A percentile compares a stretch with the other conserved stretches of the same genome.
These are phyloP conservation scores for Arabis hirsuta DNA, from an alignment of 345 rosid species.

Conservation along the genomic window DNA sequence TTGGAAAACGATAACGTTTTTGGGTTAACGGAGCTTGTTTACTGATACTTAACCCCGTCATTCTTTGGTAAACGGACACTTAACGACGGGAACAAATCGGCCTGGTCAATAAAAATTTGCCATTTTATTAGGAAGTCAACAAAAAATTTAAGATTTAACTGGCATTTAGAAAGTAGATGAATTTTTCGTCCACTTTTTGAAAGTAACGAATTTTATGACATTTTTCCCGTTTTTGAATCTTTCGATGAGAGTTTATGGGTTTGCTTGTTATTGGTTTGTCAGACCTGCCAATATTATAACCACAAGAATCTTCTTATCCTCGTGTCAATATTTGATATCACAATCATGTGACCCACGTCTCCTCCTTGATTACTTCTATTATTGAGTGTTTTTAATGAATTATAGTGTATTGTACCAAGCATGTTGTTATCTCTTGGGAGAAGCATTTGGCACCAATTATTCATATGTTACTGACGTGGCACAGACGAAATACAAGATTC, in stretches of 20 bases:
- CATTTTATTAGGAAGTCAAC: no score
- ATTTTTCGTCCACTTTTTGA: no score
- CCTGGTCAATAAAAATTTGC: no score
- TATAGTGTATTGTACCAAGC: not conserved
- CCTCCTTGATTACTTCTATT: slow-evolving; percentile 3
- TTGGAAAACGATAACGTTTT: no score
- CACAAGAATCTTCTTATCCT: slow-evolving; percentile 26
- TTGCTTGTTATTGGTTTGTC: slow-evolving; percentile 18
- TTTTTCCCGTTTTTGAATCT: slow-evolving; percentile 26
- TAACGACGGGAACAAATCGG: no score
- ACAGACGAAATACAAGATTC: slow-evolving; percentile 28
- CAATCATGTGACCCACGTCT: slow-evolving; percentile 44
- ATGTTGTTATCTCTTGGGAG: slow-evolving; percentile 13
- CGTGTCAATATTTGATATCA: slow-evolving; percentile 31
- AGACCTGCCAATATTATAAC: slow-evolving; percentile 29
- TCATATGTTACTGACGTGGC: slow-evolving; percentile 33
- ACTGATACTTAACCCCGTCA: no score
- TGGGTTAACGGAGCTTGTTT: no score
- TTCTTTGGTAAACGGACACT: no score
- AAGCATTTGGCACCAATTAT: slow-evolving; percentile 33
- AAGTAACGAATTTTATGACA: no score
- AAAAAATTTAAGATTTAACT: no score
- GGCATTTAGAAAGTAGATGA: no score
- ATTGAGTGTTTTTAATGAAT: not conserved
- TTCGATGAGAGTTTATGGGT: not conserved